Evolutionary conservation across 148 eudicot species (phyloP), one percentile per base, ranked within the genome.

Genomic region (Fagopyrum homotropicum): DNA sequence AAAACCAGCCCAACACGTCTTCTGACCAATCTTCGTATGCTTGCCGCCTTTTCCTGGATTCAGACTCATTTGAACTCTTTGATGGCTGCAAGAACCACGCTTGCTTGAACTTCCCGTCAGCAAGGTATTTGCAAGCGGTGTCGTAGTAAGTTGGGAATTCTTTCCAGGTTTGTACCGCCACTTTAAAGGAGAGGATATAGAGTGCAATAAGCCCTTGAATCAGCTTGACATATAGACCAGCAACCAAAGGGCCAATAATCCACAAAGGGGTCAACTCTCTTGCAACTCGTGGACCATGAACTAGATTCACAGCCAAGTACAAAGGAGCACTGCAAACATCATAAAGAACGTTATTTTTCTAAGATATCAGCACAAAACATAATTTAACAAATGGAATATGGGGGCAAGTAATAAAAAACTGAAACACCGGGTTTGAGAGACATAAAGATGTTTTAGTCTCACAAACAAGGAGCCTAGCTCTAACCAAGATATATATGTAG

Each of bases 181-280:
- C 47, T 22, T 57, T 74, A 40, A 55, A 35, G 69, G 63, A 35
- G 26, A 57, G 4, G 9, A 57, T 11, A 74, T 74, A 74, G 14
- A 74, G 76, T 57, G 76, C 7, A 43, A 19, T 10, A 11, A 74
- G 47, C n/a, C 22, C 43, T n/a, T 55, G 76, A 57, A 59, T 35
- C 50, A 74, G 40, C 69, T 57, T 74, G 1, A 57, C 69, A 26
- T 74, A 74, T 2, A 74, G 40, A 26, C 22, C 69, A 43, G 66
- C 76, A 54, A 74, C 22, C 69, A 74, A 74, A 35, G 98, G 98
- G 52, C 98, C 98, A 10, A 86, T 73, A 72, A 93, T 68, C 98
- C 98, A 91, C 73, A 93, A 75, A 74, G 98, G 98, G 68, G 89
- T 87, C 88, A 93, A 80, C 78, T 93, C 97, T 83, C 85, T 88